Percentiles rank a stretch among this genome's conserved stretches.
Conservation (phyloP, 1,284 basidiomycete species). For the Mycena sp. region DNA sequence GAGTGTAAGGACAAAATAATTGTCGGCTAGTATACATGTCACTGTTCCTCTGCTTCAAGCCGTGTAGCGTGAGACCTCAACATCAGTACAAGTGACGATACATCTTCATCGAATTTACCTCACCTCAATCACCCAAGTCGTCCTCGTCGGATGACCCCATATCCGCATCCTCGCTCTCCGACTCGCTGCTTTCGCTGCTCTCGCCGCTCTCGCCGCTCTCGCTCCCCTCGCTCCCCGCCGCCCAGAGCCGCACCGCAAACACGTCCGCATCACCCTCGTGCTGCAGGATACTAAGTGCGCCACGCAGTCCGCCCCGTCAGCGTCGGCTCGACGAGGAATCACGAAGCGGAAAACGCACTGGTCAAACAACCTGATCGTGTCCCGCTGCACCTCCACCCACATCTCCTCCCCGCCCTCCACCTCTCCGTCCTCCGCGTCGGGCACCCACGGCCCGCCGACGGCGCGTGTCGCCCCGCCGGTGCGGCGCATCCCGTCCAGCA, state of each 20-base stretch:
- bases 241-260: conserved; percentile 51
- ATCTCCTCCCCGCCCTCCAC: conserved; percentile 27
- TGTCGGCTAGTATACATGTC: too few relatives aligned
- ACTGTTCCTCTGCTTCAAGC: too few relatives aligned
- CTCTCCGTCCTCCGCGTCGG: conserved; percentile 24
- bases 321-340: conserved; percentile 37
- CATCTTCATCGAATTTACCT: too few relatives aligned
- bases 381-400: conserved; percentile 47
- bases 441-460: conserved; percentile 44
- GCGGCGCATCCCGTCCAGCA: conserved; percentile 51
- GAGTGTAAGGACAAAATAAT: too few relatives aligned
- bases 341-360: conserved; percentile 48
- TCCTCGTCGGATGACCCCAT: too few relatives aligned
- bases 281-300: conserved; percentile 47
- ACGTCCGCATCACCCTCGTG: conserved; percentile 61
- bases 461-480: conserved; percentile 59
- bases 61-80: too few relatives aligned
- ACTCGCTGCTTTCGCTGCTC: too few relatives aligned
- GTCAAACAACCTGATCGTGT: conserved; percentile 57
- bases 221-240: background rate
- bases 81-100: too few relatives aligned
- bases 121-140: too few relatives aligned
- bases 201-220: too few relatives aligned
- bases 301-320: too few relatives aligned
- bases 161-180: too few relatives aligned